A percentile compares a stretch with the other conserved stretches of the same genome.
These are phyloP conservation scores for Phlebiopsis flavidoalba DNA, from an alignment of 768 basidiomycete genomes.

Conservation along the genomic window DNA sequence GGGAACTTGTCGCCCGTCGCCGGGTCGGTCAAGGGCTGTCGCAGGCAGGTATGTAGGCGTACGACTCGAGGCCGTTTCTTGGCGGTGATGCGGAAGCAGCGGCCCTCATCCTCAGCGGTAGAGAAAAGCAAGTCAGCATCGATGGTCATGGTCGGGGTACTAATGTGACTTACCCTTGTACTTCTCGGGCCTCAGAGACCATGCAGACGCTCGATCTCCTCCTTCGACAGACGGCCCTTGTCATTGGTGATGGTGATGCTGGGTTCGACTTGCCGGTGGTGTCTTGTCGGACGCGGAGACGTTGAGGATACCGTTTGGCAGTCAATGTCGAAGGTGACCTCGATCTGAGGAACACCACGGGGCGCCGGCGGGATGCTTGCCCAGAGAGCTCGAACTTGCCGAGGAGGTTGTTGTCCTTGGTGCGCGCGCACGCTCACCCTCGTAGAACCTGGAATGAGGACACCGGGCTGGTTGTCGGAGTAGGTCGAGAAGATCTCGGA, in stretches of 20 bases:
- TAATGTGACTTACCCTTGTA: conserved; percentile 61
- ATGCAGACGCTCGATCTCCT: conserved; percentile 99
- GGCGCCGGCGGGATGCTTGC: conserved; percentile 96
- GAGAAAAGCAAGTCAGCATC: conserved; percentile 12
- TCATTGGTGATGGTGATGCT: conserved; percentile 94
- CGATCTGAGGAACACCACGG: conserved; percentile 95
- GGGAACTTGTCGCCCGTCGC: conserved; percentile 88
- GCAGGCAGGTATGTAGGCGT: conserved; percentile 92
- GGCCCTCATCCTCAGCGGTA: conserved; percentile 78
- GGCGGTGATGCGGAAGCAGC: conserved; percentile 77
- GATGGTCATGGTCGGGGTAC: neutral
- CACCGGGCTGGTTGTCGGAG: conserved; percentile 98
- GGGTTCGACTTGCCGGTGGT: conserved; percentile 93
- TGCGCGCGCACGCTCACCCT: conserved; percentile 98
- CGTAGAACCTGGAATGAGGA: conserved; percentile 96
- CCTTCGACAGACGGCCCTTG: conserved; percentile 94
- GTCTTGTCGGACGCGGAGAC: conserved; percentile 95
- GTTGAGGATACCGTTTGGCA: conserved; percentile 95
- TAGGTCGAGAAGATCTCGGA: conserved; percentile 98
- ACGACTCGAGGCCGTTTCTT: conserved; percentile 96
- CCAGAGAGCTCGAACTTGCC: conserved; percentile 98
- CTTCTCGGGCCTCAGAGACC: conserved; percentile 90
- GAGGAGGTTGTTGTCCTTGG: conserved; percentile 97
- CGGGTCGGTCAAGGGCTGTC: conserved; percentile 82
- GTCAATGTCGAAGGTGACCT: conserved; percentile 98